These are phyloP conservation scores for Talaromyces sp. DNA, from an alignment of 2,329 filamentous ascomycete species.

Conservation along the genomic window DNA sequence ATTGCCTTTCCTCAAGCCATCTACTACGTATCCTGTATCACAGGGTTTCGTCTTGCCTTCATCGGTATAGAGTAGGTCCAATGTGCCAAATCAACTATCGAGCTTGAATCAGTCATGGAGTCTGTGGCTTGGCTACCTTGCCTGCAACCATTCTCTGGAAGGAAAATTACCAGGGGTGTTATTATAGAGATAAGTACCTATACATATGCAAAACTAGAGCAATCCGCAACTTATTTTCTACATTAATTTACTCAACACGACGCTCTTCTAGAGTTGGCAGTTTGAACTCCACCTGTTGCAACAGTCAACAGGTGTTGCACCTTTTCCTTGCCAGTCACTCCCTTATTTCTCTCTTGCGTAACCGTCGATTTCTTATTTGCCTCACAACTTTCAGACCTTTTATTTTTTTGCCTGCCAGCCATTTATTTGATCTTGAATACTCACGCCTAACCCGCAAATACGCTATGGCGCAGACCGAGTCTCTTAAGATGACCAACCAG, in stretches of 20 bases:
- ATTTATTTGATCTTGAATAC: not conserved
- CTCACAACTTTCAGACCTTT: not conserved
- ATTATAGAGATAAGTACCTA: not conserved
- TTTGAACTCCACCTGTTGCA: not conserved
- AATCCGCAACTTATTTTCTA: not conserved
- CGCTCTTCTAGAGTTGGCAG: not conserved
- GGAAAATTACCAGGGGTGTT: not conserved
- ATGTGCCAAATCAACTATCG: not conserved
- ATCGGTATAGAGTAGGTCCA: not conserved
- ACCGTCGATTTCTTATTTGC: not conserved
- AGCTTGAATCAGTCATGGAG: not conserved
- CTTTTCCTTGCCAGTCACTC: not conserved
- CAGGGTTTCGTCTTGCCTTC: not conserved
- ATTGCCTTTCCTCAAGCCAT: no score
- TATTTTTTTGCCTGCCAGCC: not conserved
- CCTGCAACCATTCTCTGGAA: not conserved
- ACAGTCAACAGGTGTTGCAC: not conserved
- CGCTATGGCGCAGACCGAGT: slow-evolving; percentile 9
- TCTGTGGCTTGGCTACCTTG: not conserved
- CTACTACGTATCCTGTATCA: no score
- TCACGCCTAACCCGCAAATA: not conserved
- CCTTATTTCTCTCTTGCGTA: not conserved
- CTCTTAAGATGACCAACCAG: not conserved
- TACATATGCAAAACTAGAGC: not conserved
- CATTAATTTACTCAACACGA: not conserved